Base-by-base conservation (phyloP, 495 filamentous ascomycete species). In the Pseudomonodictys pantanalensis region DNA sequence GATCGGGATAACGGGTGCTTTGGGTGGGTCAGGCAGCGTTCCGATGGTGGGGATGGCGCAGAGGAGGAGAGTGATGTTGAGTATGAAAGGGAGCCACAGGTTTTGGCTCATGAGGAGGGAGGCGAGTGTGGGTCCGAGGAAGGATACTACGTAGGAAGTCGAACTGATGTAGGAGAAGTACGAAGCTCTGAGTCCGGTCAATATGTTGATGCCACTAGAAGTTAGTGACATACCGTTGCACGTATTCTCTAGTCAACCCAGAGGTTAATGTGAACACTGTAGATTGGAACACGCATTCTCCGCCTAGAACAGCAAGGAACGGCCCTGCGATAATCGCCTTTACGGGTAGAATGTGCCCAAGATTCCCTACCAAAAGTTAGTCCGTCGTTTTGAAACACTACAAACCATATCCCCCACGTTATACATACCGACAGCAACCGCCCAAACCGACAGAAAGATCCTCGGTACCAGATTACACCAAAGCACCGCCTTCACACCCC, bases 281-380 rank as follows among this genome's bases (percentile, higher is more conserved):
- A n/a, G 65, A 68, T n/a, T 42, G 32, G 29, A 68, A 64, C 10
- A 68, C 65, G 25, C 65, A 68, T 35, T 68, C 65, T 0, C 57
- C 51, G 22, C 65, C 65, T 4, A 68, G 32, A 10, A 64, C n/a
- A 7, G 60, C 42, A 3, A 64, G 44, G 23, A 68, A 62, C 6
- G 65, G 60, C 18, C 58, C 60, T 1, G 52, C 56, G 17, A 68
- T 49, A 25, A 68, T 64, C 23, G 60, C 61, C 55, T 62, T 62
- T 15, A 58, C 62, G 1, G 63, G 58, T 17, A 66, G 35, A 6
- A 62, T 30, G 20, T 51, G 35, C n/a, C 48, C 18, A 38, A 38
- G 56, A 30, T 66, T 62, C 3, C 63, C 63, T 66, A 44, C n/a
- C 7, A 17, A 12, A 20, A 25, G 41, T 60, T 4, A n/a, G n/a